Evolutionary conservation across 2,329 filamentous ascomycete species (phyloP), one percentile per base, ranked within the genome.

Genomic region (Fusarium guadeloupense): DNA sequence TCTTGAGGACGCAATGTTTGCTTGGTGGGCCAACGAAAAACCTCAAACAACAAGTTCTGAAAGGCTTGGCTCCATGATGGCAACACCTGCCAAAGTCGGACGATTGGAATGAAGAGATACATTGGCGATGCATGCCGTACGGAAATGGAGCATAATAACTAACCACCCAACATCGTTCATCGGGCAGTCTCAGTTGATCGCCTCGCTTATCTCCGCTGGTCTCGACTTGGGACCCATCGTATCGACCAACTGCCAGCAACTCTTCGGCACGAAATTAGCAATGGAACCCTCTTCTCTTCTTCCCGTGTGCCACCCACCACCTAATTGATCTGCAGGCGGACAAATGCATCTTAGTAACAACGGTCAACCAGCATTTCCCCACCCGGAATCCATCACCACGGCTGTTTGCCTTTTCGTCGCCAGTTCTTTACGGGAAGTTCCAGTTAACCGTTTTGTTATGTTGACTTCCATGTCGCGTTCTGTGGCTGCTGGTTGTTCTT

Each of bases 251-350:
- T 62, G 48, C 44, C 54, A 49, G 34, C 31, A 43, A 45, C 21
- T 59, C 46, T 47, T 52, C 57, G 57, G 60, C 66, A 53, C 54
- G 53, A 65, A 51, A 49, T 49, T 55, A 44, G 46, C 35, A 52
- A 59, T 46, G 55, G 55, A 45, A 35, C 21, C 47, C 54, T 67
- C 21, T 46, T 59, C 58, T 66, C 52, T 19, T 56, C 48, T 57
- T 60, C 54, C 53, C 56, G 42, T 66, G 67, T 69, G 59, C 37
- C 64, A 69, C 61, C 65, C 56, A 63, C 63, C 55, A 65, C 54
- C 52, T 59, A 50, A 53, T 59, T 33, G 56, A 69, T 69, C 65
- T 67, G 67, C 67, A 66, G 48, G 30, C 45, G 55, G 50, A 44
- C 52, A 44, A 56, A 58, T 67, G 59, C 48, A 56, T 69, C 31